Percentiles rank a stretch among this genome's conserved stretches.
Conservation (phyloP, 2,329 filamentous ascomycete species). For the Hypoxylon sp. region DNA sequence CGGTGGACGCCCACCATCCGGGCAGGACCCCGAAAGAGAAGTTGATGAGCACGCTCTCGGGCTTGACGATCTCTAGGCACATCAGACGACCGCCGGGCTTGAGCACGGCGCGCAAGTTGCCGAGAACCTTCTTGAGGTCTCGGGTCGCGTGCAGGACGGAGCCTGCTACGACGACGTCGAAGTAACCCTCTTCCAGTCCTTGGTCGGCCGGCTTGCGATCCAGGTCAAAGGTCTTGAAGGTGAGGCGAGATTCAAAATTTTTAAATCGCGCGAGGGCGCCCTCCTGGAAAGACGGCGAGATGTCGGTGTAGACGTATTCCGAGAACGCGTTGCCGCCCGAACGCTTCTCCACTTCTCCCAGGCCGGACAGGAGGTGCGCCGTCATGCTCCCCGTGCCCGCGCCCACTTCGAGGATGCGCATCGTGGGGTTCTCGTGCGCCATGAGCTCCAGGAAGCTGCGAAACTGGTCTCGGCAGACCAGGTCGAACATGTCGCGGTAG, state of each 20-base stretch:
- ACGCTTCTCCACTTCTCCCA: not conserved
- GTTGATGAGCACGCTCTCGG: conserved; percentile 7
- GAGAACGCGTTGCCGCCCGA: not conserved
- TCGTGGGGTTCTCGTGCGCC: not conserved
- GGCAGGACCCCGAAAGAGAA: conserved; percentile 8
- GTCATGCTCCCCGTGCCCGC: no score
- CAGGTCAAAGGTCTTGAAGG: not conserved
- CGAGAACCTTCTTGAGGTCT: not conserved
- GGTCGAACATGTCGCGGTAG: not conserved
- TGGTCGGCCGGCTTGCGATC: not conserved
- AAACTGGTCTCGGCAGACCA: not conserved
- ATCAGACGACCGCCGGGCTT: no score
- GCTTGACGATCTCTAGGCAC: no score
- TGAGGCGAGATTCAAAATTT: not conserved
- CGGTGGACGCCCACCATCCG: conserved; percentile 17
- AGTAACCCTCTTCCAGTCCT: not conserved
- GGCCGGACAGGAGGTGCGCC: not conserved
- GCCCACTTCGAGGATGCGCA: no score
- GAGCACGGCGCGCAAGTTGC: no score
- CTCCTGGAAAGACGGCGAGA: not conserved
- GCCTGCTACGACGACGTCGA: not conserved
- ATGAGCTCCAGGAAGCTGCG: not conserved
- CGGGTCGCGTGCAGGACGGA: not conserved
- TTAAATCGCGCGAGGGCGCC: not conserved
- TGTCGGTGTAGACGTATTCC: not conserved